phyloP scores from a whole-genome alignment of 1,139 yeast species.

The Saccharomyces hybrid region DNA sequence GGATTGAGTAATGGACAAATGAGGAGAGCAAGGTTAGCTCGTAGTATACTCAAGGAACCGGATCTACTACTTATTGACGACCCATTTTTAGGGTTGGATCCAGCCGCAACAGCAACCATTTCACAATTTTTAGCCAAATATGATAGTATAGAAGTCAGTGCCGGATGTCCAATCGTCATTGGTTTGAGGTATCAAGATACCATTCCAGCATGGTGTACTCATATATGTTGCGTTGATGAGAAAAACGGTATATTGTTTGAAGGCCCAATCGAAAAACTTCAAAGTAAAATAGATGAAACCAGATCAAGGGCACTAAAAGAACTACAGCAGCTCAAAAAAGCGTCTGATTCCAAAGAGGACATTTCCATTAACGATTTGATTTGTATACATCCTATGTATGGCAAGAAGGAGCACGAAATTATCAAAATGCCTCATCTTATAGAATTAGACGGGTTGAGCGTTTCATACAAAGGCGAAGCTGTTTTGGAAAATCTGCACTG shows the following conservation, averaged over 20 bases:
- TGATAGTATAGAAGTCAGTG: slow-evolving; percentile 11
- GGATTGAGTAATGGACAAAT: slow-evolving; percentile 90
- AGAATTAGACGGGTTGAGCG: slow-evolving; percentile 55
- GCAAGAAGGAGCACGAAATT: slow-evolving; percentile 14
- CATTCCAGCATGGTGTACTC: slow-evolving; percentile 72
- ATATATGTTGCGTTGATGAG: slow-evolving; percentile 52
- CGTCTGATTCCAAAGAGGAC: slow-evolving; percentile 1
- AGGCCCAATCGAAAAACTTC: slow-evolving; percentile 40
- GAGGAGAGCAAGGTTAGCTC: slow-evolving; percentile 81
- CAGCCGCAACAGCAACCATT: slow-evolving; percentile 55
- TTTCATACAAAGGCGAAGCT: slow-evolving; percentile 55
- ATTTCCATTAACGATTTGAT: slow-evolving; percentile 17
- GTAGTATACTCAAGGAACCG: slow-evolving; percentile 59
- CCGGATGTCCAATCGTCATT: slow-evolving; percentile 39
- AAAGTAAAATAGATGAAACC: slow-evolving; percentile 25
- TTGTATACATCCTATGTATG: slow-evolving; percentile 20
- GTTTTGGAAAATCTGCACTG: slow-evolving; percentile 57
- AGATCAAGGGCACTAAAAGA: slow-evolving; percentile 21
- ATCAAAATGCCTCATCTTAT: slow-evolving; percentile 36
- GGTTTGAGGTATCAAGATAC: slow-evolving; percentile 74
- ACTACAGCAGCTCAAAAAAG: slow-evolving; percentile 7
- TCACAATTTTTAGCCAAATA: slow-evolving; percentile 39
- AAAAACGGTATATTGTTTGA: slow-evolving; percentile 42
- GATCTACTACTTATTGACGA: slow-evolving; percentile 70
- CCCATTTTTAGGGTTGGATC: slow-evolving; percentile 87